Evolutionary conservation across 2,329 filamentous ascomycete genomes (phyloP), one percentile per base, ranked within the genome.

Genomic region (Calonectria honghensis): DNA sequence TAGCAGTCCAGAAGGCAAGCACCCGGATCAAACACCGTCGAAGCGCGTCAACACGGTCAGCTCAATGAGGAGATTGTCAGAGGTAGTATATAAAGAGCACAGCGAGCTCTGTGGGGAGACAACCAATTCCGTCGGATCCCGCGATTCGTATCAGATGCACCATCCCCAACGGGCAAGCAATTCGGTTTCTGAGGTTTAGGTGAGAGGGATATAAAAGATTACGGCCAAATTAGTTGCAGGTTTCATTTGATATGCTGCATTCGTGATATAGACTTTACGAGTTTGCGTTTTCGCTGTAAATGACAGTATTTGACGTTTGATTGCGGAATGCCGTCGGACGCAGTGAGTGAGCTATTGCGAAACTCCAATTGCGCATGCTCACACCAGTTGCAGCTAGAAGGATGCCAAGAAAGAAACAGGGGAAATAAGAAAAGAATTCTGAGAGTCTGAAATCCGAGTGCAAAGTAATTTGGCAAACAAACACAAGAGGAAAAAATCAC

Each of bases 91-190:
- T 3, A 63, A 63, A 10, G 41, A 37, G 4, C 35, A 63, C 3
- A 63, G 20, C 7, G 57, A 63, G 0, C 6, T 41, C 37, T 63
- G 24, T 14, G 35, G 57, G 27, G 57, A 41, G 27, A 45, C 37
- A 6, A 9, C 29, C 4, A 18, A 41, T 11, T 63, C 57, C 14
- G 16, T 27, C 16, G 35, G n/a, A 61, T 61, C 35, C 13, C 57
- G 57, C 24, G 57, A 63, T 63, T 63, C 57, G 14, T 41, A 20
- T 13, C 18, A 63, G 10, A 63, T 63, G 57, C 35, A 41, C 24
- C 24, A 63, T 27, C 10, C 41, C 37, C 57, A 18, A 37, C 57
- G 24, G 18, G 6, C 57, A 20, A 63, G 57, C 11, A 29, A 29
- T 41, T 9, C 24, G 6, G 9, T 6, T 11, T 29, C 35, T 16